A percentile compares a stretch with the other conserved stretches of the same genome.
Evolutionary conservation across 306 rosid species (phyloP).

Genomic region (Glycine latifolia): DNA sequence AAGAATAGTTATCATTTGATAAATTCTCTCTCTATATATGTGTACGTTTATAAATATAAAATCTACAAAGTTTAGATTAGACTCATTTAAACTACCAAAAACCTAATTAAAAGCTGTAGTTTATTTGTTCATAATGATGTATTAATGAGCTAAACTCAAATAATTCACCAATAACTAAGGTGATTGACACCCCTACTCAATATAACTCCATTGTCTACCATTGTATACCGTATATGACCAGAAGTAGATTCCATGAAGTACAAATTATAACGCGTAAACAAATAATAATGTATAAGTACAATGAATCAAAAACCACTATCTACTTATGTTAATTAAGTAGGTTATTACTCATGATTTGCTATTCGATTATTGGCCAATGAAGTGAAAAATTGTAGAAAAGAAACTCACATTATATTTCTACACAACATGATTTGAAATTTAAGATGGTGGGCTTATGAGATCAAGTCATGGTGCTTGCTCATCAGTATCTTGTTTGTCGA

Average conservation of each 20-base stretch:
- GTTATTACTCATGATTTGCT: conserved; percentile 36
- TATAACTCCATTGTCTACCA: conserved; percentile 38
- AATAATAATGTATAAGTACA: conserved; percentile 15
- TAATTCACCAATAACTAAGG: not conserved
- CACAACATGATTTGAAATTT: conserved; percentile 36
- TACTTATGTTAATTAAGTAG: conserved; percentile 27
- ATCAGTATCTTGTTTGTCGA: conserved; percentile 48
- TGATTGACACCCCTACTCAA: not conserved
- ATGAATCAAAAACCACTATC: conserved; percentile 25
- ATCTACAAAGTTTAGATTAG: too few relatives aligned
- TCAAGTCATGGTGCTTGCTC: conserved; percentile 57
- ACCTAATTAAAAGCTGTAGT: too few relatives aligned
- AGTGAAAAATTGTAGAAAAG: conserved; percentile 13
- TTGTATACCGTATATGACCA: conserved; percentile 12
- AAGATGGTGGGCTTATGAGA: conserved; percentile 1
- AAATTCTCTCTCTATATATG: too few relatives aligned
- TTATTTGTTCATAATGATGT: too few relatives aligned
- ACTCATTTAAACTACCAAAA: too few relatives aligned
- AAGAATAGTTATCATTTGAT: too few relatives aligned
- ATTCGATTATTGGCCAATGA: conserved; percentile 39
- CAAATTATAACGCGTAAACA: conserved; percentile 2
- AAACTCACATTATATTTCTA: conserved; percentile 45
- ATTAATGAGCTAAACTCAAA: not conserved
- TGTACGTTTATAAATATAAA: too few relatives aligned
- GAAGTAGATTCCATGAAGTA: conserved; percentile 17